These are phyloP conservation scores for Potentilla sterilis DNA, from an alignment of 306 rosid species.

Conservation along the genomic window DNA sequence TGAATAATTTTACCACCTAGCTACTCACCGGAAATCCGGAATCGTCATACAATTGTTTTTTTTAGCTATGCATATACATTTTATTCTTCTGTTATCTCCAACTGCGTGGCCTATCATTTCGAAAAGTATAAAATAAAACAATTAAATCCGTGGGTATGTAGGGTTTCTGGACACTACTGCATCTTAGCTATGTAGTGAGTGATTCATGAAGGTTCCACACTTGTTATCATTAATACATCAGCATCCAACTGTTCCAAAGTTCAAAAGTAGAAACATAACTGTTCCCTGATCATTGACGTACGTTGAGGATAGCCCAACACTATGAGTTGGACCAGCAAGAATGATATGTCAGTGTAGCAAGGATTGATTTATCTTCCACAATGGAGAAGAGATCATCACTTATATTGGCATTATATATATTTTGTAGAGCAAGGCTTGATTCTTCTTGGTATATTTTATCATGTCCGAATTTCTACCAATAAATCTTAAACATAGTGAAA, in stretches of 20 bases:
- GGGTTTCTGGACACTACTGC: background rate
- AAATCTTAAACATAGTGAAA: background rate
- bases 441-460: background rate
- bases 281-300: conserved; percentile 1
- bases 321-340: background rate
- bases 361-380: background rate
- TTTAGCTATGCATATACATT: too few species aligned
- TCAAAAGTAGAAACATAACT: background rate
- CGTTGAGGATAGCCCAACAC: background rate
- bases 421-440: background rate
- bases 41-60: too few species aligned
- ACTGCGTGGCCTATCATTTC: background rate
- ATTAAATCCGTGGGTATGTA: background rate
- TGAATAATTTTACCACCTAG: background rate
- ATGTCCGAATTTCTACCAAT: background rate
- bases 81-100: background rate
- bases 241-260: background rate
- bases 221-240: background rate
- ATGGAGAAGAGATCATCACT: background rate
- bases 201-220: background rate
- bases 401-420: background rate
- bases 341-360: background rate
- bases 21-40: too few species aligned
- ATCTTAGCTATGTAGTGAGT: background rate
- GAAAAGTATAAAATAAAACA: too few species aligned